phyloP scores from a whole-genome alignment of 1,284 basidiomycete genomes.

The Tranzscheliella williamsii region DNA sequence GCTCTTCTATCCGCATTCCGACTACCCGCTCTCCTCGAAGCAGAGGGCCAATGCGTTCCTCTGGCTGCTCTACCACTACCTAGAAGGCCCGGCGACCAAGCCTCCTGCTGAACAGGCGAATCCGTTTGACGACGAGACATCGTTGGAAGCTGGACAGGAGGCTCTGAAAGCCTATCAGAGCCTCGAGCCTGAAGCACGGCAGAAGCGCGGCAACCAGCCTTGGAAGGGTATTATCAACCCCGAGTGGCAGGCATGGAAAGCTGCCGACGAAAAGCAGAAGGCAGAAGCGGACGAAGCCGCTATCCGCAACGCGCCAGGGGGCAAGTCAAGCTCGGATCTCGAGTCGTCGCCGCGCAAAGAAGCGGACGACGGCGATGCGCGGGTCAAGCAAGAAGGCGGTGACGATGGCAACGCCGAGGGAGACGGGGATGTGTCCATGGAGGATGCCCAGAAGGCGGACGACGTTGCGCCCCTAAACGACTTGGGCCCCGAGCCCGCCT shows the following conservation, averaged over 20 bases:
- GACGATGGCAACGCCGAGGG: slow-evolving; percentile 7
- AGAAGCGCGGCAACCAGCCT: slow-evolving; percentile 25
- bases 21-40: slow-evolving; percentile 42
- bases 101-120: slow-evolving; percentile 45
- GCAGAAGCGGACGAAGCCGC: slow-evolving; percentile 9
- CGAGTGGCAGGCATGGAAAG: slow-evolving; percentile 43
- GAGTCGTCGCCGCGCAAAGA: not conserved
- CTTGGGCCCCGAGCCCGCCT: slow-evolving; percentile 19
- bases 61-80: slow-evolving; percentile 58
- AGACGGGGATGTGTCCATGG: slow-evolving; percentile 31
- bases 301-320: not conserved
- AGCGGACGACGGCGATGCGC: slow-evolving; percentile 1
- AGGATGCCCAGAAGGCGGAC: slow-evolving; percentile 1
- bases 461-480: not conserved
- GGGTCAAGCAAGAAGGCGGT: slow-evolving; percentile 11
- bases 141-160: slow-evolving; percentile 12
- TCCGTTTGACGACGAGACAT: slow-evolving; percentile 52
- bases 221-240: slow-evolving; percentile 53
- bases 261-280: slow-evolving; percentile 14
- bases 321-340: not conserved
- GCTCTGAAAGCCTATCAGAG: slow-evolving; percentile 39
- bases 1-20: slow-evolving; percentile 55
- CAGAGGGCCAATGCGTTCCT: slow-evolving; percentile 53
- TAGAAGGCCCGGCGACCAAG: slow-evolving; percentile 50
- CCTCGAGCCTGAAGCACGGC: slow-evolving; percentile 24